Percentiles rank a stretch among this genome's conserved stretches.
Conservation (phyloP, 2,329 filamentous ascomycete genomes). For the Ophiostoma quercus region DNA sequence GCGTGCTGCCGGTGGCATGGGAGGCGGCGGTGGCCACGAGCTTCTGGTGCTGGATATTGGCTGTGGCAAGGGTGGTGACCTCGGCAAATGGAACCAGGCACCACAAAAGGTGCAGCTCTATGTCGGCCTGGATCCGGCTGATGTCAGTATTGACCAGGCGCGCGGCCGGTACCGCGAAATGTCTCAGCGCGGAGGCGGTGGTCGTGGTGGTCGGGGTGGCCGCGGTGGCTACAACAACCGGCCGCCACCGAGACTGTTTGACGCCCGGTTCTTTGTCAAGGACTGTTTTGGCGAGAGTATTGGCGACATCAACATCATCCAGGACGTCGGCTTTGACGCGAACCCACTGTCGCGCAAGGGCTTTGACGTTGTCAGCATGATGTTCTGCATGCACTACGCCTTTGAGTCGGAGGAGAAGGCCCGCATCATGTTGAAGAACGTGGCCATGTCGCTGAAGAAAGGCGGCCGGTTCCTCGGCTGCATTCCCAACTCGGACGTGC, state of each 20-base stretch:
- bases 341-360: conserved; percentile 67
- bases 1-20: conserved; percentile 49
- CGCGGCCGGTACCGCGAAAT: conserved; percentile 75
- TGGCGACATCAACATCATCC: conserved; percentile 73
- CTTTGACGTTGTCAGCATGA: conserved; percentile 96
- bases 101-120: conserved; percentile 90
- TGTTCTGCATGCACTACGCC: conserved; percentile 99
- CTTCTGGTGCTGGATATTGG: conserved; percentile 88
- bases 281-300: conserved; percentile 88
- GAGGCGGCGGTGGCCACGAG: conserved; percentile 51
- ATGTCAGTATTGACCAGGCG: conserved; percentile 87
- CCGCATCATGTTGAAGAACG: conserved; percentile 86
- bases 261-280: conserved; percentile 82
- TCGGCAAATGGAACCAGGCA: conserved; percentile 93
- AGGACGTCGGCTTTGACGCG: conserved; percentile 81
- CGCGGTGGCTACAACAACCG: conserved; percentile 47
- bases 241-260: conserved; percentile 59
- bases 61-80: conserved; percentile 92
- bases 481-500: conserved; percentile 93
- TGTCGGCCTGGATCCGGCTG: conserved; percentile 87
- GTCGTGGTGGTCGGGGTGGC: conserved; percentile 48
- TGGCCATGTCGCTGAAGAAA: conserved; percentile 84
- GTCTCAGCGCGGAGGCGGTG: conserved; percentile 49
- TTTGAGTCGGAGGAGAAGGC: conserved; percentile 91
- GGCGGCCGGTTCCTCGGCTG: conserved; percentile 91